Percentiles rank a stretch among this genome's conserved stretches.
These are phyloP conservation scores for Pachysolen tannophilus DNA, from an alignment of 805 yeast genomes.

Conservation along the genomic window DNA sequence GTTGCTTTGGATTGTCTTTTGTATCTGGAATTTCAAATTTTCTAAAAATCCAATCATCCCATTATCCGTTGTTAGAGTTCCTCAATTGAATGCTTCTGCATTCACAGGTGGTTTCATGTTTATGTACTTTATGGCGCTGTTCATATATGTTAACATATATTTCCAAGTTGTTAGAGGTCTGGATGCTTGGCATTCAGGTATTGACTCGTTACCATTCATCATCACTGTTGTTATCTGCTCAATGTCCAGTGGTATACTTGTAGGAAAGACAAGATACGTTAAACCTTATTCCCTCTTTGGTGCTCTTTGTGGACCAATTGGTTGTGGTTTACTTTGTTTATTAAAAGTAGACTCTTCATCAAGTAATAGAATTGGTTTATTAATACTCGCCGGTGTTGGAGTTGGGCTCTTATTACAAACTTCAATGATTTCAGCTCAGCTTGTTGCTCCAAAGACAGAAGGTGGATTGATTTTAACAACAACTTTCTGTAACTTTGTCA, in stretches of 20 bases:
- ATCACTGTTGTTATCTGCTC: constrained; percentile 31
- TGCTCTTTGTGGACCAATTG: constrained; percentile 29
- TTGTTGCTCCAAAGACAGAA: constrained; percentile 41
- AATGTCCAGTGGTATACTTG: constrained; percentile 26
- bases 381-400: constrained; percentile 38
- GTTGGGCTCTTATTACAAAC: constrained; percentile 42
- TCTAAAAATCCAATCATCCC: constrained; percentile 42
- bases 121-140: constrained; percentile 30
- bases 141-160: constrained; percentile 33
- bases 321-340: constrained; percentile 36
- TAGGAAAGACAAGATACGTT: constrained; percentile 30
- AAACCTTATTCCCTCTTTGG: constrained; percentile 32
- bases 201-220: constrained; percentile 34
- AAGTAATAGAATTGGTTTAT: constrained; percentile 32
- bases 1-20: constrained; percentile 24
- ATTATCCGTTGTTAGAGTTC: constrained; percentile 27
- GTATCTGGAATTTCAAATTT: constrained; percentile 31
- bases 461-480: constrained; percentile 44
- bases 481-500: constrained; percentile 32
- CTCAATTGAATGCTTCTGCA: constrained; percentile 29
- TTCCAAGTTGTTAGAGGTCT: constrained; percentile 39
- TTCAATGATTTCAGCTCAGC: constrained; percentile 33
- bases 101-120: constrained; percentile 27
- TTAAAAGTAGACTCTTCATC: constrained; percentile 28
- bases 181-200: constrained; percentile 37